Conservation (phyloP, 2,329 filamentous ascomycete species). For the Beauveria brongniartii region DNA sequence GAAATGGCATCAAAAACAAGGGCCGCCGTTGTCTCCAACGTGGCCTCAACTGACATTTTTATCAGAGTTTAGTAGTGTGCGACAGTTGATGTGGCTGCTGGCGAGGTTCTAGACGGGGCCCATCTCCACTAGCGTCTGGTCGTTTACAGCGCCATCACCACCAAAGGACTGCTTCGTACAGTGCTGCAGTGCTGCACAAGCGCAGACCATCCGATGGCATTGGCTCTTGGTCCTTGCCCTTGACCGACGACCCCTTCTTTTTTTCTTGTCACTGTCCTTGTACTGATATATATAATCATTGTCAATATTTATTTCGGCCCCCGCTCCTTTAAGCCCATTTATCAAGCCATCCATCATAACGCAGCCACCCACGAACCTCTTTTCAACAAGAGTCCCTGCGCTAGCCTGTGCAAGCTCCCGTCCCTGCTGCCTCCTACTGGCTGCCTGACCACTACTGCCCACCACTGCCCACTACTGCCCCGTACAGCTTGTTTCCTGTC, state of each 20-base stretch:
- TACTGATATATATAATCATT: too few species aligned
- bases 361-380: background rate
- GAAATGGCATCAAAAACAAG: too few species aligned
- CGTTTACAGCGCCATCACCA: background rate
- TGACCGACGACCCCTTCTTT: too few species aligned
- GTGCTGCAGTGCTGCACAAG: too few species aligned
- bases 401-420: background rate
- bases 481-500: constrained; percentile 8
- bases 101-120: constrained; percentile 1
- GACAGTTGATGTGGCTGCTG: background rate
- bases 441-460: background rate
- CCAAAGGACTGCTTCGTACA: background rate
- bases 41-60: too few species aligned
- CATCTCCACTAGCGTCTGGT: background rate
- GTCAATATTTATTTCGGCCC: too few species aligned
- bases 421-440: background rate
- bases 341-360: background rate
- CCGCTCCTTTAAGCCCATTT: too few species aligned
- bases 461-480: background rate
- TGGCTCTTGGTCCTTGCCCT: background rate
- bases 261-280: too few species aligned
- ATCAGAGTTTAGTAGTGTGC: background rate
- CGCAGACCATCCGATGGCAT: background rate
- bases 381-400: background rate
- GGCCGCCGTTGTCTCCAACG: too few species aligned